Base-by-base conservation (phyloP, 805 yeast genomes). In the Candida awuae region DNA sequence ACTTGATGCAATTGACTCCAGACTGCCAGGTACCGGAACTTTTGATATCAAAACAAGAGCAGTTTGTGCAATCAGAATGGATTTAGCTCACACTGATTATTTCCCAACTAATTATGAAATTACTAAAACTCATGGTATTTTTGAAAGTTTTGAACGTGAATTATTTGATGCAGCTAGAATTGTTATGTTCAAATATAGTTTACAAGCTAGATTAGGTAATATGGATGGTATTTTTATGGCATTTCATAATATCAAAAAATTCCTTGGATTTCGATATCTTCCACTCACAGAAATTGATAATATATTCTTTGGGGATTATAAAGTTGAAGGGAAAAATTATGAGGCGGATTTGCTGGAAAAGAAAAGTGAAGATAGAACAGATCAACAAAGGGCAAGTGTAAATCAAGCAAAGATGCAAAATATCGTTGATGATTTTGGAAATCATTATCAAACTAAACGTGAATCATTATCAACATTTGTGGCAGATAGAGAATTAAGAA, bases 141-240 rank as follows among this genome's bases (percentile, higher is more conserved):
- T 61, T 53, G 95, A 86, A 56, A 82, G 94, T n/a, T 84, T 77
- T 56, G 86, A 83, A 50, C 66, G 88, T 15, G 98, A 90, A 53
- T 69, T 72, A 55, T 68, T 65, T 44, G 97, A 90, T 52, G 68
- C 90, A 50, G 73, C 80, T 14, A 64, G 84, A 42, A 73, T 90
- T 2, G 80, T 92, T 0, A 61, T 90, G 61, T 64, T 90, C 49
- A 90, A 90, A 61, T 90, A 90, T 54, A 73, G 84, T 3, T 67
- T 90, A 48, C 97, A 92, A 59, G 97, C 96, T 0, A 69, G 97
- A 45, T 83, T 90, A 30, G 98, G 97, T 3, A 78, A 83, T 51
- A 90, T 92, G 97, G 97, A 88, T 59, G 98, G 98, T 6, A 85
- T 92, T 3, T 86, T 84, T 49, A 69, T 90, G 13, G 96, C 96